Evolutionary conservation across 2,329 filamentous ascomycete genomes (phyloP).

Genomic region (Xylariaceae sp.): DNA sequence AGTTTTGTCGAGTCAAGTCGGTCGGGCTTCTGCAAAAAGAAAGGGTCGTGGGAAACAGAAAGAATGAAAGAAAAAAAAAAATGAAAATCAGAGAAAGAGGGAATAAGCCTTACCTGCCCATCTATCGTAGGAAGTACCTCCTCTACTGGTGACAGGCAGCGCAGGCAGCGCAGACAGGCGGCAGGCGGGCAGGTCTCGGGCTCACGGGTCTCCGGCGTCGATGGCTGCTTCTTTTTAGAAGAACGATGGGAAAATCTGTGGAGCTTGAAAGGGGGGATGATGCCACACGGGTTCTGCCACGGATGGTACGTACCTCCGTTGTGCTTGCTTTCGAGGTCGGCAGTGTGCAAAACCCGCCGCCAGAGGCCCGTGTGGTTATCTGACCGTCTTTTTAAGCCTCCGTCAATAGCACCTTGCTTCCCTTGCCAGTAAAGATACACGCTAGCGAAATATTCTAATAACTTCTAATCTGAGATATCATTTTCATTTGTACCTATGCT

Average conservation of each 20-base stretch:
- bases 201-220: slow-evolving; percentile 25
- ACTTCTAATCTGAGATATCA: too few species aligned
- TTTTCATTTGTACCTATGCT: too few species aligned
- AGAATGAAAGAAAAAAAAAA: too few species aligned
- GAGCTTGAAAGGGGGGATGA: slow-evolving; percentile 3
- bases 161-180: slow-evolving; percentile 4
- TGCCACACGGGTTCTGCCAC: slow-evolving; percentile 14
- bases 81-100: too few species aligned
- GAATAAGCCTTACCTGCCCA: too few species aligned
- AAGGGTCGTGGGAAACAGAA: too few species aligned
- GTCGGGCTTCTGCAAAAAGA: too few species aligned
- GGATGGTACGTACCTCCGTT: slow-evolving; percentile 26
- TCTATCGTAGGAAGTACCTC: too few species aligned
- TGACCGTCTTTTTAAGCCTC: background rate
- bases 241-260: slow-evolving; percentile 22
- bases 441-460: too few species aligned
- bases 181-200: slow-evolving; percentile 27
- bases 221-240: slow-evolving; percentile 23
- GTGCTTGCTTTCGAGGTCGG: slow-evolving; percentile 10
- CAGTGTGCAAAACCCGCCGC: slow-evolving; percentile 8
- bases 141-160: background rate
- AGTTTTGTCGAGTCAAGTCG: background rate
- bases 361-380: slow-evolving; percentile 2
- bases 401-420: background rate
- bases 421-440: too few species aligned